Evolutionary conservation across 345 rosid species (phyloP), one percentile per base, ranked within the genome.

Genomic region (Aegle marmelos): DNA sequence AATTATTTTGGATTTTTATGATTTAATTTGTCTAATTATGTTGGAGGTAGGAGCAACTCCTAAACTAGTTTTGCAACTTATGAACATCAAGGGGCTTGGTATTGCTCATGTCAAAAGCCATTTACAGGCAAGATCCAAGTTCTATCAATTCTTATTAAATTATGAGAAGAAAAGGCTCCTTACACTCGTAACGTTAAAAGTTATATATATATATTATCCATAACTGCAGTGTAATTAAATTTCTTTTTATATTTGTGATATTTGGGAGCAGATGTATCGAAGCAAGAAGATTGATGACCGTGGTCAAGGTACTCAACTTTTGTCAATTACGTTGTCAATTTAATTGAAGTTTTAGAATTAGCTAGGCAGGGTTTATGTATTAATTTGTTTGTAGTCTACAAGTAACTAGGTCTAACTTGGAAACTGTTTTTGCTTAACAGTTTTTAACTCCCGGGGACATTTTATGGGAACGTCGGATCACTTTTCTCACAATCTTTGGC

Each of bases 71-170:
- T 79, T 87, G 83, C 86, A 87, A 76, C 70, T 80, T 59, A 87
- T 88, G 91, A 87, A 88, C 78, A 76, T 85, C 79, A 85, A 83
- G 84, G 91, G 84, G 22, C 85, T 87, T 36, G 73, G 72, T 37
- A 87, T 88, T 70, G 85, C 88, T 79, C 90, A 88, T 77, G 87
- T 88, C 77, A 88, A 88, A 74, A 86, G 90, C 80, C 90, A 88
- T 75, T 86, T 88, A 16, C 91, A 88, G 88, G 91, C 81, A 76
- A 74, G 77, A 21, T 72, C 21, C 57, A 53, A 16, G 34, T 70
- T 70, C 25, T 24, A 10, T 63, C 34, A 36, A 19, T 22, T 31
- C 21, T 37, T 27, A 64, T 3, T 8, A 53, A 25, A n/a, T 19
- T 21, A 33, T 9, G n/a, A 14, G n/a, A 63, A 11, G 59, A 5